Percentiles rank a stretch among this genome's conserved stretches.
phyloP scores from a whole-genome alignment of 306 rosid species.

The Vigna angularis region DNA sequence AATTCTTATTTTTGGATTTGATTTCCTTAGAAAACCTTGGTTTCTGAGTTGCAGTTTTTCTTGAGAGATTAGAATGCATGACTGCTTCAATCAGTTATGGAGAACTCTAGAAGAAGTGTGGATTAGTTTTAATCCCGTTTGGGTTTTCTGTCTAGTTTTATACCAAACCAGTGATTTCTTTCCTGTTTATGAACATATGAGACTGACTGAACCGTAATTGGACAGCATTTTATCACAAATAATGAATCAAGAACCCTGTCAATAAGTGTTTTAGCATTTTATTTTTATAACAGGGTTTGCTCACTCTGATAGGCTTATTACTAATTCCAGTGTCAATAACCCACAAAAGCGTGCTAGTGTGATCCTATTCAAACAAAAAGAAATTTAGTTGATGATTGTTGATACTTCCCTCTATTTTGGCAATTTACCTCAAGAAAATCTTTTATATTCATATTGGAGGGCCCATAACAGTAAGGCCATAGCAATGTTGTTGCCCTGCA shows the following conservation, averaged over 20 bases:
- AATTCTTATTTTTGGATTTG: neutral
- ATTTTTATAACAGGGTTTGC: conserved; percentile 1
- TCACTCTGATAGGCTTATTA: conserved; percentile 41
- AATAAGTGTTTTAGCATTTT: neutral
- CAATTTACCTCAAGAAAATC: neutral
- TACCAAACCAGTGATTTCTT: conserved; percentile 14
- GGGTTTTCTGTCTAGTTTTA: conserved; percentile 1
- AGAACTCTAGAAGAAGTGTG: neutral
- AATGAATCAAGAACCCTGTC: neutral
- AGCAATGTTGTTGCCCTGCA: conserved; percentile 42
- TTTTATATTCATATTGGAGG: conserved; percentile 44
- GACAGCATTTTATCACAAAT: conserved; percentile 3
- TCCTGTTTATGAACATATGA: neutral
- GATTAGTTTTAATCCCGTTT: conserved; percentile 8
- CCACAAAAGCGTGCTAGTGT: conserved; percentile 40
- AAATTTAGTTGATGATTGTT: conserved; percentile 15
- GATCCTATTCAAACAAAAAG: conserved; percentile 31
- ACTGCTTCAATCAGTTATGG: neutral
- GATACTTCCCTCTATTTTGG: conserved; percentile 5
- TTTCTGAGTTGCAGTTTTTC: neutral
- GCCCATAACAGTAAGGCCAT: conserved; percentile 44
- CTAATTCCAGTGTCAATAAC: neutral
- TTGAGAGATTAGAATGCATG: neutral
- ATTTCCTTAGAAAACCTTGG: neutral
- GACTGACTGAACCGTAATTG: conserved; percentile 7